A percentile compares a stretch with the other conserved stretches of the same genome.
phyloP scores from a whole-genome alignment of 306 rosid genomes.

The Echinosophora koreensis region DNA sequence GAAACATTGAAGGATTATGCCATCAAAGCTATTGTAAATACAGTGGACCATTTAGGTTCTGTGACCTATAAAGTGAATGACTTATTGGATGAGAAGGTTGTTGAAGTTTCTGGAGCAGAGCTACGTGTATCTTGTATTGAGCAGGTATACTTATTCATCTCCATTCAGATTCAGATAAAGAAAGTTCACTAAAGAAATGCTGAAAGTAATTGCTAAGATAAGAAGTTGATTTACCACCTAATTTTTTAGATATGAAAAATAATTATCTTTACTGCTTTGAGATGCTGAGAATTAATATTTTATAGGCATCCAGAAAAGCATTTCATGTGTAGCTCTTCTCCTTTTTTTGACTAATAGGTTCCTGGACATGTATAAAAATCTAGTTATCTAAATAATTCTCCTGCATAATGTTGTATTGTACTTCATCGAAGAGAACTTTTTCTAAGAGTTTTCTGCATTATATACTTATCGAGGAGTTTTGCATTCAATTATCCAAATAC shows the following conservation, averaged over 20 bases:
- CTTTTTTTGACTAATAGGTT: constrained; percentile 9
- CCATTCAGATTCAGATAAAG: constrained; percentile 18
- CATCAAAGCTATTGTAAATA: constrained; percentile 94
- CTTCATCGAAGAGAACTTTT: constrained; percentile 20
- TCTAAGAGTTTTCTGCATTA: constrained; percentile 12
- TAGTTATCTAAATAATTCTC: background rate
- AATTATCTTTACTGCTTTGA: constrained; percentile 20
- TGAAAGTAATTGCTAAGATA: constrained; percentile 12
- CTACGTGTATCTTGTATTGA: constrained; percentile 89
- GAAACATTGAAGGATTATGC: constrained; percentile 98
- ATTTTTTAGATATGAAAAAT: constrained; percentile 27
- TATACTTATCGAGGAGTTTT: background rate
- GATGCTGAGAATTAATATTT: constrained; percentile 20
- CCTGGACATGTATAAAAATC: constrained; percentile 19
- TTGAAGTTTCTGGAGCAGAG: constrained; percentile 90
- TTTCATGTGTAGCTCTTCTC: constrained; percentile 29
- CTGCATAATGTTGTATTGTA: constrained; percentile 12
- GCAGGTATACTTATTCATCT: constrained; percentile 65
- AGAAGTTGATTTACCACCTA: constrained; percentile 13
- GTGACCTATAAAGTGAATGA: constrained; percentile 92
- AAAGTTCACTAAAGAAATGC: constrained; percentile 15
- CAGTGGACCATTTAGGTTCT: constrained; percentile 98
- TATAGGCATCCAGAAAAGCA: background rate
- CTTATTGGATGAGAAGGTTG: constrained; percentile 94
- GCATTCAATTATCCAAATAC: background rate